These are phyloP conservation scores for Aegilops umbellulata DNA, from an alignment of 176 grass and related monocot genomes.

Conservation along the genomic window DNA sequence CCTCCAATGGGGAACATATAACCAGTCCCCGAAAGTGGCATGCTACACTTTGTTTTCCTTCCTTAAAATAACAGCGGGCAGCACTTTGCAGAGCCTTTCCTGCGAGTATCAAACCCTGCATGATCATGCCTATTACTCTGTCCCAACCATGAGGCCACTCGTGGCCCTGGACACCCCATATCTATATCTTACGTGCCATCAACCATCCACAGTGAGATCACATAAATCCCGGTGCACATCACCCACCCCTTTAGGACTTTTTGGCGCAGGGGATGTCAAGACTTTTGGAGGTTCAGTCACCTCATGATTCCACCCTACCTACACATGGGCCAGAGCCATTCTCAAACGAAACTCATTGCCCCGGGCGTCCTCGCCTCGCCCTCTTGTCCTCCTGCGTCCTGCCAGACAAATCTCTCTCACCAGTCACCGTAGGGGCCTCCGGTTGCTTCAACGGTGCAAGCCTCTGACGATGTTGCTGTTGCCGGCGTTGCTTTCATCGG, in stretches of 20 bases:
- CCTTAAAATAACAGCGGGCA: neutral
- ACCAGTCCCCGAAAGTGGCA: neutral
- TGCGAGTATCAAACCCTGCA: neutral
- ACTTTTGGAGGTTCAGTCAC: neutral
- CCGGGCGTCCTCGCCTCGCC: neutral
- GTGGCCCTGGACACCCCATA: neutral
- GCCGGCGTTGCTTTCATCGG: conserved; percentile 18
- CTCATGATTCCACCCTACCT: neutral
- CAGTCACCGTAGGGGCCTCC: neutral
- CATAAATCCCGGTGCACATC: conserved; percentile 17
- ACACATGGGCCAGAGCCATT: neutral
- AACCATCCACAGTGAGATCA: conserved; percentile 2
- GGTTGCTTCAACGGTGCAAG: conserved; percentile 15
- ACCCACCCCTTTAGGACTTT: neutral
- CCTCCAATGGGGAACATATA: neutral
- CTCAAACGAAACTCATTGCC: neutral
- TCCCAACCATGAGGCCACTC: conserved; percentile 20
- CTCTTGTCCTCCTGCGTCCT: neutral
- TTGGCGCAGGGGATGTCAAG: neutral
- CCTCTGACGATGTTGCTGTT: neutral
- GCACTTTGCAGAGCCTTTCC: neutral
- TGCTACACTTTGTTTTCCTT: neutral
- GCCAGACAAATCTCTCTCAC: conserved; percentile 5
- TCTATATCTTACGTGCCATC: neutral
- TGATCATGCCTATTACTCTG: conserved; percentile 22